phyloP scores from a whole-genome alignment of 2,329 filamentous ascomycete genomes.

The Pestalotiopsis sp. region DNA sequence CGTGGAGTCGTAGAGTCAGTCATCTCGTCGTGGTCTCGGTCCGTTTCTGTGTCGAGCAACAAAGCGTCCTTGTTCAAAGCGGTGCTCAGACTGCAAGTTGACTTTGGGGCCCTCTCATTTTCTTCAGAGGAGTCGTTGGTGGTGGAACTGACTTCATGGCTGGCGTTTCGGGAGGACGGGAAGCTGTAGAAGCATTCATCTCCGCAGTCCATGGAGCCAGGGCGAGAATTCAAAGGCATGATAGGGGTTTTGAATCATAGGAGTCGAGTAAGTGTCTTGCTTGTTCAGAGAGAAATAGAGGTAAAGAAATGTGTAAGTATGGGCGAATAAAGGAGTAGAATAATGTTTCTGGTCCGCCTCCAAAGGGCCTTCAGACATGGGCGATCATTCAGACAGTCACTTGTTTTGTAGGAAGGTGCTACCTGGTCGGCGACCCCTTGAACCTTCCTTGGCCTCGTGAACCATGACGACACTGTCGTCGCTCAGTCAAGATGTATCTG shows the following conservation, averaged over 20 bases:
- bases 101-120: background rate
- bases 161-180: background rate
- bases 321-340: too few species aligned
- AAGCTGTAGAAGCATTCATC: constrained; percentile 5
- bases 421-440: too few species aligned
- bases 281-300: background rate
- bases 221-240: background rate
- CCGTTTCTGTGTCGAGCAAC: background rate
- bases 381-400: too few species aligned
- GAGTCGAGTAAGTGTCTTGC: background rate
- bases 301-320: too few species aligned
- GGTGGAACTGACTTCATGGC: background rate
- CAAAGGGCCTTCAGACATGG: too few species aligned
- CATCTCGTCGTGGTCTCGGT: background rate
- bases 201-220: background rate
- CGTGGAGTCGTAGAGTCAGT: background rate
- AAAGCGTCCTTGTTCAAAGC: background rate
- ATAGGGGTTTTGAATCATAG: background rate
- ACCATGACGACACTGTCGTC: too few species aligned
- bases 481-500: too few species aligned
- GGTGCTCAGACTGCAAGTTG: background rate
- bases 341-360: too few species aligned
- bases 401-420: too few species aligned
- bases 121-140: background rate
- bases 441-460: too few species aligned